A percentile compares a stretch with the other conserved stretches of the same genome.
These are phyloP conservation scores for Albizia julibrissin DNA, from an alignment of 306 rosid genomes.

Conservation along the genomic window DNA sequence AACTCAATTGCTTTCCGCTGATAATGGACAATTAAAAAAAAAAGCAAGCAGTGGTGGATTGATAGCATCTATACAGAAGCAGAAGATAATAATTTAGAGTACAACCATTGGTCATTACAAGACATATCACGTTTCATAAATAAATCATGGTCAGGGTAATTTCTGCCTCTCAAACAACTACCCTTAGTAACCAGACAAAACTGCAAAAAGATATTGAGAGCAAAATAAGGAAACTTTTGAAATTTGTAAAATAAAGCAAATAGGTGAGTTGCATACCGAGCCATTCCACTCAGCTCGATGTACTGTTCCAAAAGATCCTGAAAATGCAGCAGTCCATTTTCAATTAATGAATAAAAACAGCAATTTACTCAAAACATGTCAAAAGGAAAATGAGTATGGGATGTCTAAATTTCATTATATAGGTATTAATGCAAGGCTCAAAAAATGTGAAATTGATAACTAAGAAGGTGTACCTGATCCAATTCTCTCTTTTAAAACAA, in stretches of 20 bases:
- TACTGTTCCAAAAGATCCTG: slow-evolving; percentile 98
- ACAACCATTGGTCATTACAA: slow-evolving; percentile 6
- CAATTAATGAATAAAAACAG: slow-evolving; percentile 25
- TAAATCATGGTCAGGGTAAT: slow-evolving; percentile 19
- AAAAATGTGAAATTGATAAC: background rate
- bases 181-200: background rate
- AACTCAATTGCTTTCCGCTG: slow-evolving; percentile 10
- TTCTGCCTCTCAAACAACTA: slow-evolving; percentile 12
- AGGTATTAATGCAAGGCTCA: slow-evolving; percentile 23
- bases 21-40: background rate
- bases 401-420: slow-evolving; percentile 23
- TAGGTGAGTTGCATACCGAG: slow-evolving; percentile 65
- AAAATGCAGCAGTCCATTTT: slow-evolving; percentile 40
- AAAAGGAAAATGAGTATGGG: slow-evolving; percentile 27
- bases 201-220: background rate
- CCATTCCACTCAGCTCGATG: slow-evolving; percentile 99
- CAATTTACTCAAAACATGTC: slow-evolving; percentile 26
- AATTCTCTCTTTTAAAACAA: slow-evolving; percentile 79
- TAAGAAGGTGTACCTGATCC: slow-evolving; percentile 75
- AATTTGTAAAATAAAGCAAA: background rate
- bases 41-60: background rate
- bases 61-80: slow-evolving; percentile 9
- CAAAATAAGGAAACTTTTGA: slow-evolving; percentile 7
- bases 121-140: background rate
- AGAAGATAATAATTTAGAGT: slow-evolving; percentile 1